phyloP scores from a whole-genome alignment of 768 basidiomycete genomes.

The Phylloporus rhodoxanthus region DNA sequence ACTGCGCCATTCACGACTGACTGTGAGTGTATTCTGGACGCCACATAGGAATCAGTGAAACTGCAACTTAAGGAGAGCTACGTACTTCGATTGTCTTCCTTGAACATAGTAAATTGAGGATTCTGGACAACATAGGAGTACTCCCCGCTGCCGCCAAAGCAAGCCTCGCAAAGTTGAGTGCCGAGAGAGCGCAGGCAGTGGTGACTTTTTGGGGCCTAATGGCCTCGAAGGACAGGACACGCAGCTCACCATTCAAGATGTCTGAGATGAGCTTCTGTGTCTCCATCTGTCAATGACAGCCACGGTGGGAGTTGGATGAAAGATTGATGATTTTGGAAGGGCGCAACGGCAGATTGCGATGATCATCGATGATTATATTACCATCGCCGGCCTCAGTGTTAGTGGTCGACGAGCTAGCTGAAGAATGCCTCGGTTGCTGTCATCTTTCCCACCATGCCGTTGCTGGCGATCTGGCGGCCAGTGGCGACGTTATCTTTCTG shows the following conservation, averaged over 20 bases:
- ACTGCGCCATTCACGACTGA: conserved; percentile 45
- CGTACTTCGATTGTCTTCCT: conserved; percentile 19
- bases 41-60: neutral
- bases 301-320: neutral
- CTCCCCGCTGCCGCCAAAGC: conserved; percentile 28
- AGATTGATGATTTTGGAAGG: conserved; percentile 2
- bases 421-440: neutral
- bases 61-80: neutral
- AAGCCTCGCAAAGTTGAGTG: conserved; percentile 52
- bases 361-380: neutral
- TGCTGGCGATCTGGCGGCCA: neutral
- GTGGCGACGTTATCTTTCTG: no score
- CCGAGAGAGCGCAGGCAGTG: conserved; percentile 51
- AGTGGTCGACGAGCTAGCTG: neutral
- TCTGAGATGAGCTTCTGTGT: conserved; percentile 11
- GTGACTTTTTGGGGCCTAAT: conserved; percentile 27
- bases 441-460: neutral
- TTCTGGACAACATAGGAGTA: conserved; percentile 5
- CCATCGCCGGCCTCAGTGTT: neutral
- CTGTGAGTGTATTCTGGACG: conserved; percentile 45
- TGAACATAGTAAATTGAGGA: conserved; percentile 10
- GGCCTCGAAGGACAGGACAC: conserved; percentile 38
- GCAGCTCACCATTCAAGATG: conserved; percentile 25
- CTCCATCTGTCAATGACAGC: conserved; percentile 8
- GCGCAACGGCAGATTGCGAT: conserved; percentile 1